Base-by-base conservation (phyloP, 2,329 filamentous ascomycete species). In the Emergomyces orientalis region DNA sequence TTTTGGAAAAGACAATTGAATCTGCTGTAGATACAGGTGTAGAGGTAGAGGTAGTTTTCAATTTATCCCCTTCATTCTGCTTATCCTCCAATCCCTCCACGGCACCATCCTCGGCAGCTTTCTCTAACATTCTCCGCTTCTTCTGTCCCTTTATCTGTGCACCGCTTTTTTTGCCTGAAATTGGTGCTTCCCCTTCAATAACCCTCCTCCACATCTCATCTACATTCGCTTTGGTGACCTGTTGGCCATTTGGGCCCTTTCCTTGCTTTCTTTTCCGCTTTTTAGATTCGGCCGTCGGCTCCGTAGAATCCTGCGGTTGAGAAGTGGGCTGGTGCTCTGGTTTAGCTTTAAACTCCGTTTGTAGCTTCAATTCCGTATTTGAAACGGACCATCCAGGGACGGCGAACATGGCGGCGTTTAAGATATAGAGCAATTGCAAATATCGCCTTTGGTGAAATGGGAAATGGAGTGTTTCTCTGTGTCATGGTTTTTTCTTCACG, bases 371-470 rank as follows among this genome's bases (percentile, higher is more conserved):
- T 60, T 79, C 79, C 67, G 86, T 84, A 65, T 87, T 83, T 62
- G 90, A 85, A 43, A 97, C 82, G 47, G 90, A 90, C 92, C 93
- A 97, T 69, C 94, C 94, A 71, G 90, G 89, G 37, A 97, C 92
- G 11, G 91, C 88, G 75, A 97, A 97, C 93, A 97, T 64, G 27
- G 30, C n/a, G 39, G 22, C 34, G 25, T 39, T 30, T 22, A 3
- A 13, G 22, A 6, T 45, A 34, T n/a, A 39, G n/a, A 6, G 3
- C 17, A 3, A 17, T 22, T 3, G 8, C 14, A 43, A 9, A 22
- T 32, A 11, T 30, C 34, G 27, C 22, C 27, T 4, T 7, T 19
- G 27, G 17, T 47, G 39, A 45, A 14, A 25, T 32, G 41, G 37
- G 41, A 30, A 45, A 30, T 2, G 27, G 4, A 59, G 17, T 45